These are phyloP conservation scores for Plenodomus lindquistii DNA, from an alignment of 2,329 filamentous ascomycete species.

Conservation along the genomic window DNA sequence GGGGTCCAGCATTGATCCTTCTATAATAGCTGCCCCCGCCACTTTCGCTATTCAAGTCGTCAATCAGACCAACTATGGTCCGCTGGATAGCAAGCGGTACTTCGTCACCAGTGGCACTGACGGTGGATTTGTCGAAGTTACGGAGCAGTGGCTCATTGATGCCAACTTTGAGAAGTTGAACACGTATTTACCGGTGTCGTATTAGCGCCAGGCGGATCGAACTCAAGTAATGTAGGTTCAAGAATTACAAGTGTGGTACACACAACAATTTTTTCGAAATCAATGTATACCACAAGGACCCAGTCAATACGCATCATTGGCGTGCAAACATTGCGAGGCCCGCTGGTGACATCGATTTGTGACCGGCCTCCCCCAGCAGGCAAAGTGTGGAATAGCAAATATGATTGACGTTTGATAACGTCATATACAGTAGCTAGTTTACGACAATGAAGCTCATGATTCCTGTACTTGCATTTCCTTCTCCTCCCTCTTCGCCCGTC, in stretches of 20 bases:
- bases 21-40: not conserved
- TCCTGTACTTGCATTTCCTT: not conserved
- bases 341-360: slow-evolving; percentile 43
- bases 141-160: slow-evolving; percentile 46
- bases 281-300: slow-evolving; percentile 56
- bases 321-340: slow-evolving; percentile 50
- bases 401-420: not conserved
- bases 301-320: slow-evolving; percentile 53
- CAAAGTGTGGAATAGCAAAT: not conserved
- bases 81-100: slow-evolving; percentile 51
- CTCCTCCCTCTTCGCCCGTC: slow-evolving; percentile 10
- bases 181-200: slow-evolving; percentile 33
- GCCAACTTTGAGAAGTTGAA: slow-evolving; percentile 53
- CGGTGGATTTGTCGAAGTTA: slow-evolving; percentile 39
- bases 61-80: slow-evolving; percentile 51
- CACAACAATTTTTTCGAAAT: slow-evolving; percentile 56
- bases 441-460: not conserved
- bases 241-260: slow-evolving; percentile 51
- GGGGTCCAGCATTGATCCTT: not conserved
- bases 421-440: not conserved
- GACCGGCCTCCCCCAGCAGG: no score
- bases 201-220: not conserved
- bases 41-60: slow-evolving; percentile 48
- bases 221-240: slow-evolving; percentile 43
- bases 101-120: slow-evolving; percentile 32